Conservation (phyloP, 2,329 filamentous ascomycete genomes). For the Alternaria arbusti region DNA sequence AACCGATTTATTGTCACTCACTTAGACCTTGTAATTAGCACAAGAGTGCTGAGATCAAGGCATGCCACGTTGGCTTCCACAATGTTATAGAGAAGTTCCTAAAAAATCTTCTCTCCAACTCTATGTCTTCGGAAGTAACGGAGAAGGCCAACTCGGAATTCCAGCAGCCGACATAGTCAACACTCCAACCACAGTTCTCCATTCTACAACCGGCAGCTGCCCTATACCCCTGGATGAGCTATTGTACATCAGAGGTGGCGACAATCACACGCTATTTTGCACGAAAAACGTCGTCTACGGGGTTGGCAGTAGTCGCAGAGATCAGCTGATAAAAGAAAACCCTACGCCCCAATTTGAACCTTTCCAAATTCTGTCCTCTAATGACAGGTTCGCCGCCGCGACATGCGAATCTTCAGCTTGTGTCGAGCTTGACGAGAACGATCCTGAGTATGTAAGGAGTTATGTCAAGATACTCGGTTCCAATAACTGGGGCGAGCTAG, state of each 20-base stretch:
- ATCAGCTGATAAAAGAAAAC: slow-evolving; percentile 48
- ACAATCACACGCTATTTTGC: slow-evolving; percentile 84
- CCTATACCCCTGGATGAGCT: slow-evolving; percentile 12
- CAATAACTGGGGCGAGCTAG: slow-evolving; percentile 37
- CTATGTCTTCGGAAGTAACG: slow-evolving; percentile 60
- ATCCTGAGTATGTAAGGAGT: no score
- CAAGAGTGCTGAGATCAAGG: no score
- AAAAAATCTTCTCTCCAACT: slow-evolving; percentile 33
- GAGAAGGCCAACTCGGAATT: slow-evolving; percentile 59
- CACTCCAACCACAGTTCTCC: slow-evolving; percentile 19
- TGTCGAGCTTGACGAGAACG: not conserved
- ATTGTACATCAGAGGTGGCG: slow-evolving; percentile 66
- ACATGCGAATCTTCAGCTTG: slow-evolving; percentile 38
- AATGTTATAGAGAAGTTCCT: no score
- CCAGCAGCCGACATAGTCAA: slow-evolving; percentile 50
- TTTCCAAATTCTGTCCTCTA: slow-evolving; percentile 1
- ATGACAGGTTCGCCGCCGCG: slow-evolving; percentile 19
- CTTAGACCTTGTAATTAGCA: no score
- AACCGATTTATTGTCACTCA: no score
- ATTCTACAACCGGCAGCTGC: not conserved
- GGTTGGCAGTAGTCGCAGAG: slow-evolving; percentile 65
- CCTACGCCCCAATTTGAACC: not conserved
- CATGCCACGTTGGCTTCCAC: no score
- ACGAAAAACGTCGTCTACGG: slow-evolving; percentile 65
- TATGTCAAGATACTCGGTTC: slow-evolving; percentile 16